Conservation (phyloP, 140 eudicot genomes). For the Senecio squalidus region DNA sequence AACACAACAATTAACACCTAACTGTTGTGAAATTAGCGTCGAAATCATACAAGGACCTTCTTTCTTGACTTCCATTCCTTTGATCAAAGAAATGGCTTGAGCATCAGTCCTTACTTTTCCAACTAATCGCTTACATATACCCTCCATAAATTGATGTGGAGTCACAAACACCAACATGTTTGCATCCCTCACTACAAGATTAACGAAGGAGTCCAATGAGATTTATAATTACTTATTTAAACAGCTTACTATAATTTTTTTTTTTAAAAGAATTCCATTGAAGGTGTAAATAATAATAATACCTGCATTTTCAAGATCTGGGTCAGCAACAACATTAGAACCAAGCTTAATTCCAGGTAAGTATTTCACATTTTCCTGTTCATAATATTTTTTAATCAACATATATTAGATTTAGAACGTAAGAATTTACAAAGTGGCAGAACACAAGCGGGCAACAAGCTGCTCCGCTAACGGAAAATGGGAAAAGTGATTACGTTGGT, state of each 20-base stretch:
- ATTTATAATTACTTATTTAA: too few species aligned
- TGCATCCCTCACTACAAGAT: constrained; percentile 75
- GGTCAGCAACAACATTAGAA: constrained; percentile 83
- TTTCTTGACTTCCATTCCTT: constrained; percentile 97
- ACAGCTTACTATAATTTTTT: neutral
- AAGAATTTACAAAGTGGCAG: neutral
- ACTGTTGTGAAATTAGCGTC: constrained; percentile 54
- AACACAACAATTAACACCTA: constrained; percentile 89
- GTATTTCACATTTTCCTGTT: constrained; percentile 91
- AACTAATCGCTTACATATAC: constrained; percentile 61
- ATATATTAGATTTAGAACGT: too few species aligned
- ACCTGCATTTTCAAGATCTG: constrained; percentile 92
- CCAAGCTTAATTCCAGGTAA: constrained; percentile 95
- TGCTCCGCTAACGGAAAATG: neutral
- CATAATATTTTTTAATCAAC: too few species aligned
- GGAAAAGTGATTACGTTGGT: constrained; percentile 47
- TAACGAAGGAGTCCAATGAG: too few species aligned
- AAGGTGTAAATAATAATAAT: too few species aligned
- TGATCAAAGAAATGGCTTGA: constrained; percentile 81
- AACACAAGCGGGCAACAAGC: too few species aligned
- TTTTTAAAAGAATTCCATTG: too few species aligned
- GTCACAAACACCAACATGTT: constrained; percentile 96
- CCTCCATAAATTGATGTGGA: constrained; percentile 96
- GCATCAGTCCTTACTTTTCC: constrained; percentile 79
- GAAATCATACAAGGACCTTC: constrained; percentile 98